Percentiles rank a stretch among this genome's conserved stretches.
Evolutionary conservation across 306 rosid species (phyloP).

Genomic region (Casuarina cunninghamiana): DNA sequence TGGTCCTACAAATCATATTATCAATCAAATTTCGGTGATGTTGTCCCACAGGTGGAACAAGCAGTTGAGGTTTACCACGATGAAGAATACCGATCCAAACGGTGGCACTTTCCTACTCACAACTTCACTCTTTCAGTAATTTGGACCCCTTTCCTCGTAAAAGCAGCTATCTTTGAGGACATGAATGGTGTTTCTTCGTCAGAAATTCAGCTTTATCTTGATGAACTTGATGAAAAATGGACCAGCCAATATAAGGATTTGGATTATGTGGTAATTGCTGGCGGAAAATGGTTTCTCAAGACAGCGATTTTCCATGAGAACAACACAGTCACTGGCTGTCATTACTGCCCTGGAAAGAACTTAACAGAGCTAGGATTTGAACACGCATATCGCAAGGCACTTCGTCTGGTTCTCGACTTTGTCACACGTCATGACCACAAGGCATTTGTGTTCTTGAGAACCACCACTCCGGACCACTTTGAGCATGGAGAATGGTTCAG

Average conservation of each 20-base stretch:
- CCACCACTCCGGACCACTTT: constrained; percentile 82
- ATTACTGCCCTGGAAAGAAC: constrained; percentile 61
- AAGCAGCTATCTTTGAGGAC: constrained; percentile 74
- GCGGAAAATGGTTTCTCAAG: constrained; percentile 88
- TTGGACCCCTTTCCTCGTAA: constrained; percentile 79
- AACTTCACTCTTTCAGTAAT: constrained; percentile 76
- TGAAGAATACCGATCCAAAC: constrained; percentile 70
- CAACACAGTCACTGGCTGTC: constrained; percentile 51
- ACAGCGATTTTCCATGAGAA: constrained; percentile 72
- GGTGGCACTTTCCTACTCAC: constrained; percentile 69
- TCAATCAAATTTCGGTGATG: constrained; percentile 24
- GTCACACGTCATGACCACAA: constrained; percentile 36
- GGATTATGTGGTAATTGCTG: constrained; percentile 52
- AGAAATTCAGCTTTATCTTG: constrained; percentile 65
- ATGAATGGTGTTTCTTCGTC: constrained; percentile 65
- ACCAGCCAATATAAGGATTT: constrained; percentile 41
- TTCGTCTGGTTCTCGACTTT: constrained; percentile 43
- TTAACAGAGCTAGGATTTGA: constrained; percentile 60
- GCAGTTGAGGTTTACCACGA: constrained; percentile 79
- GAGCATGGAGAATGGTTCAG: constrained; percentile 85
- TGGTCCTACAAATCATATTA: constrained; percentile 22
- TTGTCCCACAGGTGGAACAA: constrained; percentile 61
- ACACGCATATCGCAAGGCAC: constrained; percentile 56
- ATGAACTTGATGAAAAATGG: constrained; percentile 59
- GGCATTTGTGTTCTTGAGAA: constrained; percentile 60